Base-by-base conservation (phyloP, 768 basidiomycete genomes). In the Suillus placidus region DNA sequence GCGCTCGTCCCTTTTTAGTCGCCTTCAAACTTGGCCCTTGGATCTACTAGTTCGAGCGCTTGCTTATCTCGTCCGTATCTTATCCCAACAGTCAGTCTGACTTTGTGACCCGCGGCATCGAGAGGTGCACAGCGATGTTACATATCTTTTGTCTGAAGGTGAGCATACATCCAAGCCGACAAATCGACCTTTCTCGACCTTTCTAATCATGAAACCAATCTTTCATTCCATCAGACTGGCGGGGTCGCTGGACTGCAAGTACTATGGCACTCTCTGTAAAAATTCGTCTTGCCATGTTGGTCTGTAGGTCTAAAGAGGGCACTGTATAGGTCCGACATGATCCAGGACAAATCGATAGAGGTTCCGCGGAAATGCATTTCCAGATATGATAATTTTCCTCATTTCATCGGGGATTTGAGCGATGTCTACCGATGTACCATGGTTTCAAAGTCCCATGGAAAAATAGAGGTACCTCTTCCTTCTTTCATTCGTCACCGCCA, bases 371-470 rank as follows among this genome's bases (percentile, higher is more conserved):
- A 18, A 10, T 30, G 38, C 20, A 30, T 60, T 30, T 30, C 16
- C 18, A 30, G 26, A 30, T 18, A 42, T 20, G 58, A 60, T 12
- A 20, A 2, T 6, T 42, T 30, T 18, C 58, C 58, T 30, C 58
- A 42, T 30, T 30, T 6, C 10, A 60, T 60, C 26, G 26, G 38
- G 3, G 58, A 42, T 42, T 20, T 30, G 3, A 60, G 58, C 10
- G 58, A 60, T 60, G 58, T 60, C 26, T 60, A 60, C 58, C 58
- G 38, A 42, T 60, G 58, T 30, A 30, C 38, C 26, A 60, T 60
- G 58, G 18, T 60, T 30, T 60, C 18, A 20, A 60, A 60, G 26
- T 60, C 58, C 10, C 26, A 30, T 42, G 58, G 58, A 30, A 60
- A 60, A 42, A 60, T 60, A 60, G 58, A 60, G 58, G 58, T 60